Base-by-base conservation (phyloP, 768 basidiomycete genomes). In the Filobasidium floriforme region DNA sequence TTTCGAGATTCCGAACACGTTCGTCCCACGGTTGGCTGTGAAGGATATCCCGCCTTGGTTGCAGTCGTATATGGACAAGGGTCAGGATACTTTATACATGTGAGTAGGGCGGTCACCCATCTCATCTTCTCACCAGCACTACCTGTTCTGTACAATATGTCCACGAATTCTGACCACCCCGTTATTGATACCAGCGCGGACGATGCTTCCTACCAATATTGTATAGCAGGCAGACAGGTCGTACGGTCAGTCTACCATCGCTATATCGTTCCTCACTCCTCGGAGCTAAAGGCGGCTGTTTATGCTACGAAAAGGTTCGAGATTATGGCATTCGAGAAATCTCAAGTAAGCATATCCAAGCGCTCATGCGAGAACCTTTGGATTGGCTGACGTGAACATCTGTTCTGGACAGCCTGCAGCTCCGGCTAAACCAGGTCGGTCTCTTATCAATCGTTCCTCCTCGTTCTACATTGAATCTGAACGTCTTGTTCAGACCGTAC, bases 181-280 rank as follows among this genome's bases (percentile, higher is more conserved):
- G 46, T 18, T 49, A n/a, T 22, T 9, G 7, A 2, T 10, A 7
- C 0, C 63, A 76, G 77, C 26, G 68, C 75, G 41, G 77, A 78
- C 60, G 75, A 75, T 62, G 77, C 74, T 52, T 76, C 77, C 40
- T 78, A 73, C 64, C 70, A 75, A 64, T 78, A 78, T 60, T 74
- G 72, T 37, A 75, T 73, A 60, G 75, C 77, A 0, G 74, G 74
- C 18, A 76, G 76, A 66, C 73, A 73, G 29, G 74, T 78, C 15
- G 73, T 72, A 37, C 32, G 32, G 32, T 37, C 32, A 37, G 32
- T 37, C 32, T 3, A 4, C 4, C 32, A 4, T 37, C 32, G 32
- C 3, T 37, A 9, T 9, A 3, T 37, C 9, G 32, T 9, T 37
- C n/a, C n/a, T n/a, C n/a, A n/a, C n/a, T 37, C 9, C 32, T 37